Percentiles rank a stretch among this genome's conserved stretches.
phyloP scores from a whole-genome alignment of 495 filamentous ascomycete genomes.

The Neurospora africana region DNA sequence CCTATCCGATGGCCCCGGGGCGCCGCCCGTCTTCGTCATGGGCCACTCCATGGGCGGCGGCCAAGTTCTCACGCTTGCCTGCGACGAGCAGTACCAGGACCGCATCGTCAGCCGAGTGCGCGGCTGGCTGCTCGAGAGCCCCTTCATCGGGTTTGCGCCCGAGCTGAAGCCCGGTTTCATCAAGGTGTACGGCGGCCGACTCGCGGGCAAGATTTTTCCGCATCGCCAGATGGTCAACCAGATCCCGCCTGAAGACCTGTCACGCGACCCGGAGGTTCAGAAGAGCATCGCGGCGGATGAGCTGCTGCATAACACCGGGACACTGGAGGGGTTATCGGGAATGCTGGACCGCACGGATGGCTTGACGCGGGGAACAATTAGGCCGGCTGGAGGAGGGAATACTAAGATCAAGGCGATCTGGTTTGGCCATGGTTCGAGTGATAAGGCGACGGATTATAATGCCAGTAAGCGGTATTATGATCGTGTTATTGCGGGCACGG shows the following conservation, averaged over 20 bases:
- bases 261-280: conserved; percentile 50
- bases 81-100: conserved; percentile 32
- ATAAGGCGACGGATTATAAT: conserved; percentile 53
- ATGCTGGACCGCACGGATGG: conserved; percentile 59
- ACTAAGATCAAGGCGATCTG: conserved; percentile 37
- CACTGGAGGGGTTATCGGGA: conserved; percentile 59
- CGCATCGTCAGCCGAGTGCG: conserved; percentile 34
- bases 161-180: conserved; percentile 46
- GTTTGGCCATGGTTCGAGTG: conserved; percentile 57
- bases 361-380: conserved; percentile 33
- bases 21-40: conserved; percentile 65
- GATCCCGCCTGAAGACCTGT: conserved; percentile 48
- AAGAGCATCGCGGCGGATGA: conserved; percentile 47
- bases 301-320: conserved; percentile 69
- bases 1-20: conserved; percentile 12
- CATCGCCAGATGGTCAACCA: conserved; percentile 43
- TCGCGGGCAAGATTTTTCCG: conserved; percentile 59
- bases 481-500: conserved; percentile 26
- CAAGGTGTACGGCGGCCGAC: conserved; percentile 46
- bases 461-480: conserved; percentile 52
- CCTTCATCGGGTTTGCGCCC: conserved; percentile 59
- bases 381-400: conserved; percentile 19
- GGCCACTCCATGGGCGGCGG: conserved; percentile 78
- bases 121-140: conserved; percentile 58
- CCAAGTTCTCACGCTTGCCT: conserved; percentile 45